Conservation (phyloP, 164 flowering plant species). For the Vitis amurensis region DNA sequence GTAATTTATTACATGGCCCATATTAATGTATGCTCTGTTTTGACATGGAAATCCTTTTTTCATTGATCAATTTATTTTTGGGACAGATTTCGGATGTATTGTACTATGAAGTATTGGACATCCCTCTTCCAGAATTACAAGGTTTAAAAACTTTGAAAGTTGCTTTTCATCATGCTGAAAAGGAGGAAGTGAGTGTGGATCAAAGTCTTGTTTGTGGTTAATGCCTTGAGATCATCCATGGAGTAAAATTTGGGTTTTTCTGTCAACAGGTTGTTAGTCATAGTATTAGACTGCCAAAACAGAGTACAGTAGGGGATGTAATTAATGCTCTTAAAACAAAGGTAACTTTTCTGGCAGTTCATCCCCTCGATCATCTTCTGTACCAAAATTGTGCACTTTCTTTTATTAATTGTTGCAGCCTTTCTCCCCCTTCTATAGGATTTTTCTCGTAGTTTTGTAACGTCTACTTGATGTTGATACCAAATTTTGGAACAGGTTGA, state of each 20-base stretch:
- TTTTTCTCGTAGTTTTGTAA: background rate
- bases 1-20: background rate
- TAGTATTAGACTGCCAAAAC: constrained; percentile 41
- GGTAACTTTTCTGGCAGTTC: constrained; percentile 13
- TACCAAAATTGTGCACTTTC: background rate
- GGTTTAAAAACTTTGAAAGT: constrained; percentile 32
- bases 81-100: too few relatives aligned
- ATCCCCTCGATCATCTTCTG: background rate
- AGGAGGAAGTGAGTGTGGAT: constrained; percentile 36
- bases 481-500: constrained; percentile 32
- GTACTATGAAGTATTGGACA: constrained; percentile 5
- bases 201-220: background rate
- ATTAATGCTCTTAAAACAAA: constrained; percentile 38
- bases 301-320: constrained; percentile 44
- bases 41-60: too few relatives aligned
- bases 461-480: background rate
- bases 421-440: background rate
- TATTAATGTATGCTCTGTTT: too few relatives aligned
- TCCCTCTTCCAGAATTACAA: constrained; percentile 20
- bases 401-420: background rate
- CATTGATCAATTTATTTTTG: too few relatives aligned
- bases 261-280: constrained; percentile 34
- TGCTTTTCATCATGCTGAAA: constrained; percentile 40
- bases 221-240: background rate
- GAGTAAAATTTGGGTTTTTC: constrained; percentile 9